Conservation (phyloP, 495 filamentous ascomycete species). For the Aspergillus incahuasiensis region DNA sequence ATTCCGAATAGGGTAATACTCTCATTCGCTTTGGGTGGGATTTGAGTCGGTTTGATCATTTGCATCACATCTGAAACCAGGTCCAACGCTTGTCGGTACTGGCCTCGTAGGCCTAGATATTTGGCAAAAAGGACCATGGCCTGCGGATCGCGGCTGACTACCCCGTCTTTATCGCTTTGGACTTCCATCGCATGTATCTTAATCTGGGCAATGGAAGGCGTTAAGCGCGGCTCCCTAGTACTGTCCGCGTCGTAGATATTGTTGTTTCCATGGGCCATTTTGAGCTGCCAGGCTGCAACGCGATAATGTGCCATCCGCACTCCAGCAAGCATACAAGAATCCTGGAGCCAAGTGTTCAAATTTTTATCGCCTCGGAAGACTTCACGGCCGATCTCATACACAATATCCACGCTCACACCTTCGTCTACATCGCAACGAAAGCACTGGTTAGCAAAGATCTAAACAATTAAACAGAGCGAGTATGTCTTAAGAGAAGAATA, state of each 20-base stretch:
- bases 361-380: neutral
- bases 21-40: neutral
- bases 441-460: neutral
- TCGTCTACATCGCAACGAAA: neutral
- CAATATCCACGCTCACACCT: neutral
- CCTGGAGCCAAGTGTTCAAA: slow-evolving; percentile 23
- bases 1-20: neutral
- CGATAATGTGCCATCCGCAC: slow-evolving; percentile 13
- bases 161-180: neutral
- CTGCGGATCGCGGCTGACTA: slow-evolving; percentile 17
- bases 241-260: neutral
- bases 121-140: slow-evolving; percentile 32
- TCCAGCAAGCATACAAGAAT: slow-evolving; percentile 25
- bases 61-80: slow-evolving; percentile 26
- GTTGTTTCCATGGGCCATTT: neutral
- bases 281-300: slow-evolving; percentile 11
- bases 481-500: neutral
- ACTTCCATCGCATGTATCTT: slow-evolving; percentile 18
- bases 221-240: neutral
- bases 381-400: slow-evolving; percentile 24
- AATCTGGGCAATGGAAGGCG: slow-evolving; percentile 14
- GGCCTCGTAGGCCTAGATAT: slow-evolving; percentile 20
- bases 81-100: slow-evolving; percentile 18
- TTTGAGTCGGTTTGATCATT: slow-evolving; percentile 14
- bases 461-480: neutral